Percentiles rank a stretch among this genome's conserved stretches.
Conservation (phyloP, 768 basidiomycete species). For the Daedaleopsis nitida region DNA sequence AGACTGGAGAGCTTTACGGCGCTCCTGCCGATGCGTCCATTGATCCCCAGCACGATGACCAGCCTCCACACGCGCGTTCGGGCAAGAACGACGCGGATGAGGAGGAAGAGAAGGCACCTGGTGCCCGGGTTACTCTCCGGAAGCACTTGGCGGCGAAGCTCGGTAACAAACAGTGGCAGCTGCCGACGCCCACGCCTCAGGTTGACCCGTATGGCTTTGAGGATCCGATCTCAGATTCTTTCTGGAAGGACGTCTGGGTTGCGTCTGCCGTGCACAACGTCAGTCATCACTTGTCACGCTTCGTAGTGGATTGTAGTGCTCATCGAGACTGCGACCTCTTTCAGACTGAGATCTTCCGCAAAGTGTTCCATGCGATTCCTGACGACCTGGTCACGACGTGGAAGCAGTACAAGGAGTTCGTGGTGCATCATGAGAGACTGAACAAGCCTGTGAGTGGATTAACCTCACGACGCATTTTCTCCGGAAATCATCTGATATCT, state of each 20-base stretch:
- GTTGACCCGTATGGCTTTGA: slow-evolving; percentile 80
- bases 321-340: background rate
- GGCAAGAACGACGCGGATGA: slow-evolving; percentile 46
- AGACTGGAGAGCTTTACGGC: slow-evolving; percentile 50
- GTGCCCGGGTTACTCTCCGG: slow-evolving; percentile 51
- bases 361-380: slow-evolving; percentile 91
- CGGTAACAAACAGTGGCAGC: slow-evolving; percentile 56
- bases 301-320: background rate
- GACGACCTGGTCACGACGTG: slow-evolving; percentile 93
- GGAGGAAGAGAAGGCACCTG: slow-evolving; percentile 53
- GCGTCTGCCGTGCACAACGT: slow-evolving; percentile 89
- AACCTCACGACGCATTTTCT: background rate
- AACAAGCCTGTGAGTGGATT: slow-evolving; percentile 58
- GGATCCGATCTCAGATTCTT: slow-evolving; percentile 84
- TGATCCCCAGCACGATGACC: slow-evolving; percentile 43
- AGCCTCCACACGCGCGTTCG: slow-evolving; percentile 48
- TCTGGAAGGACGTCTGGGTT: slow-evolving; percentile 92
- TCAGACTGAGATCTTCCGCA: slow-evolving; percentile 93
- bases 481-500: background rate
- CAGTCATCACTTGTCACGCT: slow-evolving; percentile 31
- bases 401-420: slow-evolving; percentile 93
- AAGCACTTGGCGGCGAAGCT: slow-evolving; percentile 57
- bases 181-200: slow-evolving; percentile 67
- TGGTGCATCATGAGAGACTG: slow-evolving; percentile 72
- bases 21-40: slow-evolving; percentile 56